These are phyloP conservation scores for Dryas integrifolia DNA, from an alignment of 331 rosid genomes.

Conservation along the genomic window DNA sequence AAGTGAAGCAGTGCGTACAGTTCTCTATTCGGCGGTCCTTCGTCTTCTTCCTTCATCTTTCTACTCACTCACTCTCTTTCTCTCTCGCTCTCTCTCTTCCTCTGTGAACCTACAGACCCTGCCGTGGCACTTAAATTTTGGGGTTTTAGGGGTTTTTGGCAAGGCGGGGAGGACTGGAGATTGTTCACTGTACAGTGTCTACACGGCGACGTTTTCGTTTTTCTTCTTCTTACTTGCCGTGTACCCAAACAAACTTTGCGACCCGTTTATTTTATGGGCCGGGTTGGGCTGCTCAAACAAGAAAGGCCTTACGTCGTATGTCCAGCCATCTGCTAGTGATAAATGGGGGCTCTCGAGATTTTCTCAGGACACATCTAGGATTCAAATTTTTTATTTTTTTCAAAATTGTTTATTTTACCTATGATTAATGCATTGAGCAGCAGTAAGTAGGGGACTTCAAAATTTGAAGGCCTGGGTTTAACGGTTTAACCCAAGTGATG, in stretches of 20 bases:
- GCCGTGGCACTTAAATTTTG: constrained; percentile 8
- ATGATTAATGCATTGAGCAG: too few species aligned
- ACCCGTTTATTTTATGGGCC: neutral
- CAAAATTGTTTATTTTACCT: too few species aligned
- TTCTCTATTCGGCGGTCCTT: constrained; percentile 56
- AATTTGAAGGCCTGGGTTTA: neutral
- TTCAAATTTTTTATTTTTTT: too few species aligned
- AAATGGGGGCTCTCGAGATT: too few species aligned
- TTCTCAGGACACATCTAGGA: too few species aligned
- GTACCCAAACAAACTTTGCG: neutral
- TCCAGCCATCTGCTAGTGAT: too few species aligned
- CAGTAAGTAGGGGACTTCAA: too few species aligned
- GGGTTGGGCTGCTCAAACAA: neutral
- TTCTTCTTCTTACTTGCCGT: neutral
- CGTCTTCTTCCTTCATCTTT: constrained; percentile 51
- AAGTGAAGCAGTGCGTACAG: constrained; percentile 82
- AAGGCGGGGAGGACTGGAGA: too few species aligned
- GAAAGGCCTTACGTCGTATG: too few species aligned
- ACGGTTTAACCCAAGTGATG: neutral
- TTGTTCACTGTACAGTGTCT: too few species aligned
- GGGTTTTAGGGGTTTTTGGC: constrained; percentile 18
- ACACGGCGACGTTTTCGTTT: neutral
- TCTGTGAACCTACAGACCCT: neutral
- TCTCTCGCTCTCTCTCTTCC: neutral
- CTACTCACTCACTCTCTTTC: neutral